Conservation (phyloP, 345 rosid species). For the Psidium guajava region DNA sequence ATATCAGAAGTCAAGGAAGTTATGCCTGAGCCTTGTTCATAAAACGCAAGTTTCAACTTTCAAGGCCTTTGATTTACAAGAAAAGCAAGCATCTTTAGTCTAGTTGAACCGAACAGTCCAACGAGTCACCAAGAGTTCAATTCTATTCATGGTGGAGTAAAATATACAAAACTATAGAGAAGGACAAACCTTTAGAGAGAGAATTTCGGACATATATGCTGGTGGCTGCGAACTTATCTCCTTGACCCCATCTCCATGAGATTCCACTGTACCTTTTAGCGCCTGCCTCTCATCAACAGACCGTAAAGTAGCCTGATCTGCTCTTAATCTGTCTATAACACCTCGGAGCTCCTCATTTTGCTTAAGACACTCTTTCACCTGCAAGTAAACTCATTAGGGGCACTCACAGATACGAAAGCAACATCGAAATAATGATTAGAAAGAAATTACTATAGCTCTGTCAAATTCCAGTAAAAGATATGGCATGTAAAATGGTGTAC, state of each 20-base stretch:
- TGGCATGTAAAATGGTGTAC: not conserved
- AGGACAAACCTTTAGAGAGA: slow-evolving; percentile 59
- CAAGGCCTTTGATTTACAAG: not conserved
- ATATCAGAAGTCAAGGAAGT: not conserved
- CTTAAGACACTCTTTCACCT: slow-evolving; percentile 83
- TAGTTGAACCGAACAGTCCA: not conserved
- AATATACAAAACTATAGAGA: not conserved
- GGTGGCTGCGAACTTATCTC: slow-evolving; percentile 16
- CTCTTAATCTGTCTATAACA: slow-evolving; percentile 54
- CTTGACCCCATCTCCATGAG: slow-evolving; percentile 12
- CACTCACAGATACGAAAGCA: not conserved
- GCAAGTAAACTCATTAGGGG: slow-evolving; percentile 1
- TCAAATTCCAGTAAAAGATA: not conserved
- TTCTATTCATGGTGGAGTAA: not conserved
- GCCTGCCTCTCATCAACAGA: slow-evolving; percentile 9
- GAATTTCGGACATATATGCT: slow-evolving; percentile 29
- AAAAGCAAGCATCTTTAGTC: not conserved
- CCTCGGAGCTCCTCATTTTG: slow-evolving; percentile 82
- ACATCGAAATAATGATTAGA: not conserved
- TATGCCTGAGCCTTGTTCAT: not conserved
- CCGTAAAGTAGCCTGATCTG: slow-evolving; percentile 42
- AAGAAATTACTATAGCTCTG: not conserved
- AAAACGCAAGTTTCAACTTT: not conserved
- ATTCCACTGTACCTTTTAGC: not conserved
- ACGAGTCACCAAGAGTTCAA: not conserved